Base-by-base conservation (phyloP, 768 basidiomycete species). In the Hirschioporus abietinus region DNA sequence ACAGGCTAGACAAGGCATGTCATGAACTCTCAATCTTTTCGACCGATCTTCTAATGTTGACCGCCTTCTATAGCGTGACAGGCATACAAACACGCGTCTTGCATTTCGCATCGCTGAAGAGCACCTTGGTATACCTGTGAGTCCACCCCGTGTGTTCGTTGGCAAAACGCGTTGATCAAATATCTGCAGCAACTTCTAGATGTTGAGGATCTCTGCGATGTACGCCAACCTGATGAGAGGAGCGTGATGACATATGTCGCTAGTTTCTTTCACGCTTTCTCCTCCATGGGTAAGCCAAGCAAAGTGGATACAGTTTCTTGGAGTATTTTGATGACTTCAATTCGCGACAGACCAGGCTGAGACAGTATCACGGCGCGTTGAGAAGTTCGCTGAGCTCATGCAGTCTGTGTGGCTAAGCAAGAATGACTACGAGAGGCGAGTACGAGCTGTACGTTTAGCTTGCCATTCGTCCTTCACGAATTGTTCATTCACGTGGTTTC, bases 241-340 rank as follows among this genome's bases (percentile, higher is more conserved):
- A 94, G 92, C 76, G 93, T 98, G 12, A 98, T 98, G 94, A 98
- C 95, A 5, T 99, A 98, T 71, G 91, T 99, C 60, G 97, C 97
- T 35, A 93, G 93, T 71, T 99, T 85, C 78, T 99, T 99, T 83
- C 97, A 99, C 74, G 96, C 96, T 0, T 99, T 99, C 76, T 96
- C 95, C 0, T 89, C 93, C 0, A 96, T 97, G 90, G 94, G 96
- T 96, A 70, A 63, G 86, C 77, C 23, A 58, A 36, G 36, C 36
- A 35, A 63, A 63, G 10, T 34, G 0, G n/a, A 68, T 27, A 23
- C 30, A 36, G 7, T 23, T 58, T n/a, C 5, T 60, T n/a, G 36
- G n/a, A 57, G 68, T 27, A 27, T 8, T 25, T 67, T 36, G 9
- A 23, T 25, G 26, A 36, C 10, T 24, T 27, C 60, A 24, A 57